phyloP scores from a whole-genome alignment of 495 filamentous ascomycete genomes.

The Barbatosphaeria neglecta region DNA sequence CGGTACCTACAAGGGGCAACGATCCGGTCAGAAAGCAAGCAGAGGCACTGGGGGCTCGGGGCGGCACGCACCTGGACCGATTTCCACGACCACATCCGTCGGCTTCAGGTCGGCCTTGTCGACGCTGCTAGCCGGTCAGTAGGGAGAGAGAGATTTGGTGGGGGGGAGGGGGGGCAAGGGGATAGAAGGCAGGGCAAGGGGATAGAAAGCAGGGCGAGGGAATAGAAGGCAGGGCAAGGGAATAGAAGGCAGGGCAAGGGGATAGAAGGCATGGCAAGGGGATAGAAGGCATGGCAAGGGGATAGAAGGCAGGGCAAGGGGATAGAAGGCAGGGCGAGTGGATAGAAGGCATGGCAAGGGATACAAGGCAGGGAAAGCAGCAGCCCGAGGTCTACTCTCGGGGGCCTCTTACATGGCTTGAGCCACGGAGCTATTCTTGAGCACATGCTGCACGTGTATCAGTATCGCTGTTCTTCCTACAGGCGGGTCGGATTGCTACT shows the following conservation, averaged over 20 bases:
- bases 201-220: too few species aligned
- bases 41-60: conserved; percentile 6
- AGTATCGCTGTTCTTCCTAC: background rate
- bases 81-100: conserved; percentile 53
- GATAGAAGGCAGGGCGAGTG: too few species aligned
- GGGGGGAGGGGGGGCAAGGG: too few species aligned
- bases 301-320: too few species aligned
- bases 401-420: conserved; percentile 54
- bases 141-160: background rate
- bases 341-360: too few species aligned
- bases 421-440: conserved; percentile 91
- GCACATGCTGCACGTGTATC: conserved; percentile 57
- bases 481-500: too few species aligned
- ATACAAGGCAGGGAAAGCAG: too few species aligned
- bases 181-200: too few species aligned
- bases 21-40: background rate
- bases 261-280: too few species aligned
- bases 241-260: too few species aligned
- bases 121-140: conserved; percentile 8
- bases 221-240: too few species aligned
- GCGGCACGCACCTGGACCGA: conserved; percentile 27
- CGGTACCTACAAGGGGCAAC: conserved; percentile 49
- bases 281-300: too few species aligned
- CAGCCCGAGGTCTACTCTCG: background rate
- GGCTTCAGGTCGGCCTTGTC: conserved; percentile 84